Conservation (phyloP, 352 stramenopile genomes). For the Thraustochytrium sp. region DNA sequence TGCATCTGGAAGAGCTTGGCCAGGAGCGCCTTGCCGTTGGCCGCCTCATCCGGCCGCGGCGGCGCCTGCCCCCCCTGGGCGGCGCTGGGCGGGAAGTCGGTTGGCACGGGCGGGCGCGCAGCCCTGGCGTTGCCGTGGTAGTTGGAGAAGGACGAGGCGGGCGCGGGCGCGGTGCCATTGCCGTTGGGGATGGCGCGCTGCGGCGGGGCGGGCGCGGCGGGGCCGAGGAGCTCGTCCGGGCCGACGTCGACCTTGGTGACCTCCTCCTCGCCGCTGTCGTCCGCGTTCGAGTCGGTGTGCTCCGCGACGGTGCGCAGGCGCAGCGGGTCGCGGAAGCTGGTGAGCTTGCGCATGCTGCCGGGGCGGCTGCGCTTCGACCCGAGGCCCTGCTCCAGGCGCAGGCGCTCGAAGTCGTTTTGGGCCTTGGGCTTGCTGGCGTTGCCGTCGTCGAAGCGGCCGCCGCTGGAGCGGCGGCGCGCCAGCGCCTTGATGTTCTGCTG, state of each 20-base stretch:
- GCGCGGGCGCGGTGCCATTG: not conserved
- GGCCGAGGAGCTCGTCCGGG: not conserved
- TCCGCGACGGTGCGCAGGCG: constrained; percentile 15
- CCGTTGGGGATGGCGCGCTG: not conserved
- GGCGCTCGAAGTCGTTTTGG: constrained; percentile 31
- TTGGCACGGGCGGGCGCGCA: not conserved
- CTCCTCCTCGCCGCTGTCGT: not conserved
- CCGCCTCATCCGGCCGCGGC: not conserved
- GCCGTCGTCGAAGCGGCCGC: not conserved
- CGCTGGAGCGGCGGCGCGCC: not conserved
- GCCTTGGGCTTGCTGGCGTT: not conserved
- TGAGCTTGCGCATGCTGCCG: constrained; percentile 5
- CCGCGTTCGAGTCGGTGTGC: not conserved
- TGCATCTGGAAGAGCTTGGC: not conserved
- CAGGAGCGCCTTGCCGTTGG: not conserved
- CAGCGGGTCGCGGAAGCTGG: not conserved
- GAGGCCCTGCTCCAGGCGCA: constrained; percentile 17
- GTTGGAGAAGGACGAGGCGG: not conserved
- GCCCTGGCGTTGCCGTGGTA: not conserved
- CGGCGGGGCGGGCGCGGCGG: not conserved
- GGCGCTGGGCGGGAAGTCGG: not conserved
- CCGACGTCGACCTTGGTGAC: not conserved
- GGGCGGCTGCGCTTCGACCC: constrained; percentile 13
- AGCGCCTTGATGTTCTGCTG: constrained; percentile 11
- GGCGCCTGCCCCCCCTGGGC: not conserved